Percentiles rank a stretch among this genome's conserved stretches.
These are phyloP conservation scores for Clarireedia paspali DNA, from an alignment of 2,329 filamentous ascomycete genomes.

Conservation along the genomic window DNA sequence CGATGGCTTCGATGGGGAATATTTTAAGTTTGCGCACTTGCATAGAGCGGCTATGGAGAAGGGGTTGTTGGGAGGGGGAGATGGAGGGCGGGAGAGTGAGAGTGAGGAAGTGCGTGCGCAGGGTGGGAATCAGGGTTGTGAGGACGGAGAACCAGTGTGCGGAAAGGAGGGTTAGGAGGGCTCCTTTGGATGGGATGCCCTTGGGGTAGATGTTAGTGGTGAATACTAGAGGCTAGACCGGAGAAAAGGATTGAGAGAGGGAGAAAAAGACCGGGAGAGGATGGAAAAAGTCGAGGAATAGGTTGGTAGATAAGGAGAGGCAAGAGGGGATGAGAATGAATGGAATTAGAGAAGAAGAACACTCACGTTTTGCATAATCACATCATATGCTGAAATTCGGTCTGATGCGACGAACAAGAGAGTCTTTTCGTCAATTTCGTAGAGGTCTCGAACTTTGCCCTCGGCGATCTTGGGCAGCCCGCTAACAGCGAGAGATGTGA, in stretches of 20 bases:
- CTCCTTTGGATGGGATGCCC: conserved; percentile 62
- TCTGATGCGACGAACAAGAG: conserved; percentile 82
- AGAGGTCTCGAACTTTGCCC: conserved; percentile 76
- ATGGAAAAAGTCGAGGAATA: background rate
- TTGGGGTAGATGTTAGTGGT: conserved; percentile 30
- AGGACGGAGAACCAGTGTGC: conserved; percentile 62
- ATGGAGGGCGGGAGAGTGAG: conserved; percentile 46
- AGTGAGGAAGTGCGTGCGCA: conserved; percentile 57
- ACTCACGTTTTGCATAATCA: conserved; percentile 72
- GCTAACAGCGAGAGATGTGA: background rate
- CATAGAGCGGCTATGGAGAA: conserved; percentile 52
- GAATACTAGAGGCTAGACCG: background rate
- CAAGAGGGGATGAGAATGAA: background rate
- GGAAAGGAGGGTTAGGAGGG: conserved; percentile 59
- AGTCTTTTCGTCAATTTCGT: conserved; percentile 59
- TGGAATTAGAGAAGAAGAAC: conserved; percentile 33
- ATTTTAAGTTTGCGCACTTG: conserved; percentile 56
- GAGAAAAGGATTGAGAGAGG: background rate
- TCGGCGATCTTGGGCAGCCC: conserved; percentile 7
- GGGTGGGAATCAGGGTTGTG: conserved; percentile 43
- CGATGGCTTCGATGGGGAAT: conserved; percentile 63
- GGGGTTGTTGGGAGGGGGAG: conserved; percentile 33
- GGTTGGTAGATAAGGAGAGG: conserved; percentile 19
- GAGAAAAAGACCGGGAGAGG: conserved; percentile 30
- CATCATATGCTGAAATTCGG: conserved; percentile 92